Conservation (phyloP, 805 yeast species). For the Metschnikowia proteae region DNA sequence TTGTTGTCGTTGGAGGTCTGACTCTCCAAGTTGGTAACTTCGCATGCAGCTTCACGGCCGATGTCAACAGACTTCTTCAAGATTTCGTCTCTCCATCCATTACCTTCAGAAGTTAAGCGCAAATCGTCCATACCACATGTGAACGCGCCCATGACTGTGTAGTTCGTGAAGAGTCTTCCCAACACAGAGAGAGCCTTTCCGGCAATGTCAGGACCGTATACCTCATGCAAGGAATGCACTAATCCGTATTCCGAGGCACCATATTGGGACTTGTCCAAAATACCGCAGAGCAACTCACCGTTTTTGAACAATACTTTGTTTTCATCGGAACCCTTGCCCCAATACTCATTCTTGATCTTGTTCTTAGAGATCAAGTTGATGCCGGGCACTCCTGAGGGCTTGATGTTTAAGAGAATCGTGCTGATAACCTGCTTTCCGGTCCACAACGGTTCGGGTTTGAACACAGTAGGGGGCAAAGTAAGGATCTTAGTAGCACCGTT, state of each 20-base stretch:
- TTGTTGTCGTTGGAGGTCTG: slow-evolving; percentile 47
- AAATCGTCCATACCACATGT: slow-evolving; percentile 99
- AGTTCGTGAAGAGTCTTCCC: slow-evolving; percentile 92
- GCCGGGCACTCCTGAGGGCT: slow-evolving; percentile 87
- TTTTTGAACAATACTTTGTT: slow-evolving; percentile 80
- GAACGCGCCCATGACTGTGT: slow-evolving; percentile 86
- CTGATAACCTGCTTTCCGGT: slow-evolving; percentile 97
- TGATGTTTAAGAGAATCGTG: slow-evolving; percentile 84
- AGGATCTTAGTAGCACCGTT: slow-evolving; percentile 56
- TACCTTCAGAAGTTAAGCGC: slow-evolving; percentile 87
- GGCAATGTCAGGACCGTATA: slow-evolving; percentile 87
- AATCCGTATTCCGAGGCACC: slow-evolving; percentile 98
- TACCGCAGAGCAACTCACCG: slow-evolving; percentile 89
- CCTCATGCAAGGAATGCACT: slow-evolving; percentile 93
- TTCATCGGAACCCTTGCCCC: slow-evolving; percentile 85
- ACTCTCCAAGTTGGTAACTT: slow-evolving; percentile 78
- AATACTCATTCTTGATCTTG: slow-evolving; percentile 89
- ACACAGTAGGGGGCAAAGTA: slow-evolving; percentile 85
- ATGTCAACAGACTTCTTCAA: slow-evolving; percentile 71
- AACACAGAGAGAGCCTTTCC: slow-evolving; percentile 88
- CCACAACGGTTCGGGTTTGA: slow-evolving; percentile 90
- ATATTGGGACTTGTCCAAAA: slow-evolving; percentile 94
- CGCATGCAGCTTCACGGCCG: slow-evolving; percentile 91
- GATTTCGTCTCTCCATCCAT: slow-evolving; percentile 81
- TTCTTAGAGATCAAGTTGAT: slow-evolving; percentile 77